These are phyloP conservation scores for Penicillium brevicompactum DNA, from an alignment of 2,329 filamentous ascomycete genomes.

Conservation along the genomic window DNA sequence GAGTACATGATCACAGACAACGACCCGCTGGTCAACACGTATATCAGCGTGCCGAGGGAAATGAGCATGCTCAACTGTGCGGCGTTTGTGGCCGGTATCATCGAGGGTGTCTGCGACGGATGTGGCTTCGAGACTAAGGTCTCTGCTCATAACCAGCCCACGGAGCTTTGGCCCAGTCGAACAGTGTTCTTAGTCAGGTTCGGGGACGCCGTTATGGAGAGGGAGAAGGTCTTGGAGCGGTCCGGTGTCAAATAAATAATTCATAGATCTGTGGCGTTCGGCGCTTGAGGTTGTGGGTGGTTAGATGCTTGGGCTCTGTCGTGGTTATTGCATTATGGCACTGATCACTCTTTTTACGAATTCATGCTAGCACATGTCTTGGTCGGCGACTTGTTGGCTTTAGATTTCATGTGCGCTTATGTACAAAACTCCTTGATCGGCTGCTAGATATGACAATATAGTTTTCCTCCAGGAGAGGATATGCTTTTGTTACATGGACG, in stretches of 20 bases:
- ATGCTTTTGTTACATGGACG: slow-evolving; percentile 10
- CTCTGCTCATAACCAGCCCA: slow-evolving; percentile 75
- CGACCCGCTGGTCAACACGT: slow-evolving; percentile 92
- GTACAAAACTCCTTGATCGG: slow-evolving; percentile 10
- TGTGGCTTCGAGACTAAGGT: slow-evolving; percentile 87
- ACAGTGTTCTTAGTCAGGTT: slow-evolving; percentile 97
- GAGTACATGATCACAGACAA: slow-evolving; percentile 99
- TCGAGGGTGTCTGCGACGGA: slow-evolving; percentile 94
- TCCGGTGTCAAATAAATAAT: slow-evolving; percentile 47
- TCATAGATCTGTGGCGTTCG: slow-evolving; percentile 1
- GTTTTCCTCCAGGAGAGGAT: slow-evolving; percentile 21
- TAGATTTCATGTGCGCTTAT: slow-evolving; percentile 7
- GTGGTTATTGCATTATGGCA: background rate
- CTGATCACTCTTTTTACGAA: slow-evolving; percentile 2
- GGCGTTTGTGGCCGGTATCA: slow-evolving; percentile 89
- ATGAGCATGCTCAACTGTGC: slow-evolving; percentile 97
- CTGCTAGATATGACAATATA: slow-evolving; percentile 13
- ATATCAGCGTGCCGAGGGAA: slow-evolving; percentile 89
- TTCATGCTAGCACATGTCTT: slow-evolving; percentile 7
- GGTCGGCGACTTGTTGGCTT: background rate
- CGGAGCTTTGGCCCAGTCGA: slow-evolving; percentile 91
- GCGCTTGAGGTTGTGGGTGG: background rate
- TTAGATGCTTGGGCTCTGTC: background rate
- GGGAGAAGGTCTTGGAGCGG: slow-evolving; percentile 79
- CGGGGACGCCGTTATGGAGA: slow-evolving; percentile 83